A percentile compares a stretch with the other conserved stretches of the same genome.
Conservation (phyloP, 2,329 filamentous ascomycete genomes). For the Huntiella moniliformis region DNA sequence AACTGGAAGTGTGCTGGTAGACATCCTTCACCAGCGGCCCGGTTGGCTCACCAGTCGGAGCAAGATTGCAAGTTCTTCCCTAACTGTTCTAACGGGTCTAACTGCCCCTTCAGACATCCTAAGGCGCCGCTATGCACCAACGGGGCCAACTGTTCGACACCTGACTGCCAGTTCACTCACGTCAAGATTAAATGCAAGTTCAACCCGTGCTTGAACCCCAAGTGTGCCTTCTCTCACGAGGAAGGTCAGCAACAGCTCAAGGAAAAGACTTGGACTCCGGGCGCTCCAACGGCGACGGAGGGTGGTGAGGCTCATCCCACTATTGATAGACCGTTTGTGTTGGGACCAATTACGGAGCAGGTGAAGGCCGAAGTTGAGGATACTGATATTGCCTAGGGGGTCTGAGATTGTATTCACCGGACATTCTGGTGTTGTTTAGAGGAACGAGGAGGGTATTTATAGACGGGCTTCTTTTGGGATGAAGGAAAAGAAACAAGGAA, state of each 20-base stretch:
- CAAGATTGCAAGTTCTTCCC: constrained; percentile 83
- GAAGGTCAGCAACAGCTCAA: constrained; percentile 79
- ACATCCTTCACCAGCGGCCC: constrained; percentile 79
- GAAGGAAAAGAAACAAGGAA: constrained; percentile 9
- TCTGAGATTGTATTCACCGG: not conserved
- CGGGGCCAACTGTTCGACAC: constrained; percentile 65
- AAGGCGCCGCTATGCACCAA: constrained; percentile 76
- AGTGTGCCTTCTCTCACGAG: constrained; percentile 74
- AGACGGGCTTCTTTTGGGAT: constrained; percentile 6
- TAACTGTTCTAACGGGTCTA: constrained; percentile 62
- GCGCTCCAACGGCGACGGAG: not conserved
- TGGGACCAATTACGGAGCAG: constrained; percentile 37
- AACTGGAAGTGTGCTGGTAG: constrained; percentile 85
- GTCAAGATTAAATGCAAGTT: constrained; percentile 71
- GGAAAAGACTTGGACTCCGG: constrained; percentile 78
- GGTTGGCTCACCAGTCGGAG: constrained; percentile 58
- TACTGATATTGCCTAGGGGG: constrained; percentile 18
- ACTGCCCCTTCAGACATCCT: constrained; percentile 79
- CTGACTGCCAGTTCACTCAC: constrained; percentile 82
- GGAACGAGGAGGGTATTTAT: constrained; percentile 11
- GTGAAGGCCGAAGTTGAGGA: constrained; percentile 20
- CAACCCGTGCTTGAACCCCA: constrained; percentile 77
- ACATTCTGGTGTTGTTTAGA: not conserved
- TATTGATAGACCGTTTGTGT: constrained; percentile 75
- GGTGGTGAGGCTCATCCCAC: constrained; percentile 42